These are phyloP conservation scores for Hypoxylon sp. DNA, from an alignment of 2,329 filamentous ascomycete species.

Conservation along the genomic window DNA sequence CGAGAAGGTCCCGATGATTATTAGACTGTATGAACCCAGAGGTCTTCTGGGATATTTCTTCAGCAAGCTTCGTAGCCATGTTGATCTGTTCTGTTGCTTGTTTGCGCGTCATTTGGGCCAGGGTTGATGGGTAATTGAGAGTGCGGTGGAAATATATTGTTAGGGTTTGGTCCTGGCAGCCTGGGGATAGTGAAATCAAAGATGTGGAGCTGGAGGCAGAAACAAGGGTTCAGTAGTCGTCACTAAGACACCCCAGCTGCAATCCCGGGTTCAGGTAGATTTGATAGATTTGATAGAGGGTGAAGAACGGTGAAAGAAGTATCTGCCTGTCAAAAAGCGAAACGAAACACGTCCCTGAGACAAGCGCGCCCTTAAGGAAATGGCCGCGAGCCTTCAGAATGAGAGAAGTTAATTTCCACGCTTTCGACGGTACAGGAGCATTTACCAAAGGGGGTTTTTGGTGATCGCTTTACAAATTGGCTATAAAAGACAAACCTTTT, in stretches of 20 bases:
- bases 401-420: too few species aligned
- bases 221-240: neutral
- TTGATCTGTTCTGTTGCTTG: constrained; percentile 34
- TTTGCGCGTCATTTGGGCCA: constrained; percentile 32
- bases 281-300: neutral
- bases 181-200: constrained; percentile 11
- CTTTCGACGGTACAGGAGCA: too few species aligned
- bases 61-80: constrained; percentile 42
- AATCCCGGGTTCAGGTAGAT: neutral
- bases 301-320: neutral
- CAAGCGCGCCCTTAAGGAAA: too few species aligned
- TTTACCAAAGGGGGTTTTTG: too few species aligned
- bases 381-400: too few species aligned
- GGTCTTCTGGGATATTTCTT: constrained; percentile 47
- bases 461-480: too few species aligned
- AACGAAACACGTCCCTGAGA: neutral
- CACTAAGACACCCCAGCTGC: neutral
- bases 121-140: neutral
- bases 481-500: too few species aligned
- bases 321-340: neutral
- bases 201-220: neutral
- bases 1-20: constrained; percentile 54
- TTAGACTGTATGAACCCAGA: constrained; percentile 53
- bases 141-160: neutral
- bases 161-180: neutral